Percentiles rank a stretch among this genome's conserved stretches.
phyloP scores from a whole-genome alignment of 306 rosid genomes.

The Acacia acuminata region DNA sequence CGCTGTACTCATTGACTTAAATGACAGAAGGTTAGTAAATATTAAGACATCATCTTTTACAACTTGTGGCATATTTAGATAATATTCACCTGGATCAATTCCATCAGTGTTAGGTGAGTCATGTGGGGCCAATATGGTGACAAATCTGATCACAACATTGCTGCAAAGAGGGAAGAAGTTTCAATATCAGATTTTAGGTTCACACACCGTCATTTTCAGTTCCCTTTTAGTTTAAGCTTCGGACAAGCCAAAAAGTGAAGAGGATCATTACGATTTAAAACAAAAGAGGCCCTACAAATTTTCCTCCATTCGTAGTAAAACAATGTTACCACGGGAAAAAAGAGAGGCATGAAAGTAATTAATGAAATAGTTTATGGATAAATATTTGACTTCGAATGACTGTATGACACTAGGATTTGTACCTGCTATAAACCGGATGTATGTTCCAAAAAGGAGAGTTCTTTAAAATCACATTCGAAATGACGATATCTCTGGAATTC shows the following conservation, averaged over 20 bases:
- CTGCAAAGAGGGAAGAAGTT: conserved; percentile 51
- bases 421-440: conserved; percentile 97
- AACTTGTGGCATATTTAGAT: neutral
- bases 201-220: neutral
- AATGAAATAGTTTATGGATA: neutral
- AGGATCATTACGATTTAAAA: neutral
- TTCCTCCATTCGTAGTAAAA: neutral
- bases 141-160: conserved; percentile 76
- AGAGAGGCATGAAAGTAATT: neutral
- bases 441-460: conserved; percentile 97
- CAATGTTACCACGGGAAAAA: neutral
- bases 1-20: neutral
- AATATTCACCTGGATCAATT: conserved; percentile 79
- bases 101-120: conserved; percentile 99
- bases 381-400: neutral
- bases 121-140: conserved; percentile 83
- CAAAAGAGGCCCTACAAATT: neutral
- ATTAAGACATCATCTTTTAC: neutral
- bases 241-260: conserved; percentile 2
- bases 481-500: conserved; percentile 69
- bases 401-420: conserved; percentile 16
- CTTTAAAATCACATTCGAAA: conserved; percentile 74
- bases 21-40: neutral
- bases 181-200: conserved; percentile 15
- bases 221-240: neutral